Conservation (phyloP, 805 yeast species). For the Metschnikowia peoriensis region DNA sequence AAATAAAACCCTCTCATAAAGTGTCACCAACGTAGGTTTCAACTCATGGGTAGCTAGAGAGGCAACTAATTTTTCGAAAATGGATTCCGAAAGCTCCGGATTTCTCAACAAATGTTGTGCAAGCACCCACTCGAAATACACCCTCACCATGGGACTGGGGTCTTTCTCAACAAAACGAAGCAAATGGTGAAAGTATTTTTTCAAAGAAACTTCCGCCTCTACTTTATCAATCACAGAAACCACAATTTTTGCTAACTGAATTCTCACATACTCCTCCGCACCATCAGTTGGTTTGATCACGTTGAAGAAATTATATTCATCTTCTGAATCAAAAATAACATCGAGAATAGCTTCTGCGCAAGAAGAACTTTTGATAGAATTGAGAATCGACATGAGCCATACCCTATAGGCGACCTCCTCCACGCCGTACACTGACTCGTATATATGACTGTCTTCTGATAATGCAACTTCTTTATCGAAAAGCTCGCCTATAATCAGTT, state of each 20-base stretch:
- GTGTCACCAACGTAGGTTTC: conserved; percentile 55
- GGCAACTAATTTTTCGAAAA: conserved; percentile 20
- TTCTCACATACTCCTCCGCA: conserved; percentile 63
- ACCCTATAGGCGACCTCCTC: conserved; percentile 57
- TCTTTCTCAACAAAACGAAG: conserved; percentile 47
- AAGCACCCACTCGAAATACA: conserved; percentile 77
- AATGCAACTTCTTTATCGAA: conserved; percentile 47
- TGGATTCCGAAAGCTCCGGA: conserved; percentile 14
- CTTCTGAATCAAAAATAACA: conserved; percentile 36
- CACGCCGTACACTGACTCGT: conserved; percentile 51
- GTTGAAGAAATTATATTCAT: conserved; percentile 41
- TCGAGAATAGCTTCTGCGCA: conserved; percentile 34
- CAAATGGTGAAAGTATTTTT: conserved; percentile 30
- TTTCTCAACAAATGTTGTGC: conserved; percentile 42
- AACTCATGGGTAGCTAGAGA: conserved; percentile 18
- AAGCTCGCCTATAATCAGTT: conserved; percentile 50
- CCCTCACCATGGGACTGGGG: conserved; percentile 73
- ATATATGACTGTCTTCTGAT: conserved; percentile 28
- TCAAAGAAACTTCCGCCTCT: conserved; percentile 12
- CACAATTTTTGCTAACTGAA: conserved; percentile 54
- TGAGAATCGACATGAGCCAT: conserved; percentile 47
- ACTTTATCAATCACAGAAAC: conserved; percentile 42
- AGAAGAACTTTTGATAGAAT: conserved; percentile 24
- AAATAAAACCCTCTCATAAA: conserved; percentile 63
- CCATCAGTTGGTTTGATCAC: conserved; percentile 64